Percentiles rank a stretch among this genome's conserved stretches.
phyloP scores from a whole-genome alignment of 352 stramenopile species.

The Phytophthora nicotianae region DNA sequence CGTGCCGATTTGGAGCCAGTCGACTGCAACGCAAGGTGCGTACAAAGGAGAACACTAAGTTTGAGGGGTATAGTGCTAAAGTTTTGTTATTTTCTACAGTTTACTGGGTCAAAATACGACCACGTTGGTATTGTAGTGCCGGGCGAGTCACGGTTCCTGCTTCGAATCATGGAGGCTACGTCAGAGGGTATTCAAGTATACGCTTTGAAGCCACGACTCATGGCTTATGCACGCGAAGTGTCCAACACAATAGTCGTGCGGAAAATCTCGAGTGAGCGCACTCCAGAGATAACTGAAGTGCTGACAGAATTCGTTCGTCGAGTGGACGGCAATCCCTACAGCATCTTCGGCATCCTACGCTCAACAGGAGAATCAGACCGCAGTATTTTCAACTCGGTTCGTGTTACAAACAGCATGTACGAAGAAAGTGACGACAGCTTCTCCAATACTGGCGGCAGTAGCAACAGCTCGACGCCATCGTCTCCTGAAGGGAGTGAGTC shows the following conservation, averaged over 20 bases:
- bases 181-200: constrained; percentile 84
- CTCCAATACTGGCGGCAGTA: constrained; percentile 24
- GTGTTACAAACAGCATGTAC: constrained; percentile 2
- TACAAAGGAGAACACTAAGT: background rate
- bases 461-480: constrained; percentile 26
- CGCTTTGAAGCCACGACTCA: constrained; percentile 73
- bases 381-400: constrained; percentile 17
- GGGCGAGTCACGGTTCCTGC: constrained; percentile 53
- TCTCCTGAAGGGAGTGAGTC: constrained; percentile 13
- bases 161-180: constrained; percentile 84
- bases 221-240: constrained; percentile 82
- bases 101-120: constrained; percentile 80
- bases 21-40: constrained; percentile 79
- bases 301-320: constrained; percentile 61
- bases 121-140: constrained; percentile 84
- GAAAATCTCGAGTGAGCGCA: constrained; percentile 51
- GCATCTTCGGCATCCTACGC: constrained; percentile 76
- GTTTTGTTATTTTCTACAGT: constrained; percentile 33
- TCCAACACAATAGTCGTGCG: constrained; percentile 83
- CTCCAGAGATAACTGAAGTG: constrained; percentile 42
- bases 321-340: constrained; percentile 87
- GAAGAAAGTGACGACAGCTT: constrained; percentile 23
- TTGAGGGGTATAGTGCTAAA: background rate
- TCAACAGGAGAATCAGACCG: constrained; percentile 60
- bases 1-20: constrained; percentile 76